Conservation (phyloP, 495 filamentous ascomycete genomes). For the Cercophora newfieldiana region DNA sequence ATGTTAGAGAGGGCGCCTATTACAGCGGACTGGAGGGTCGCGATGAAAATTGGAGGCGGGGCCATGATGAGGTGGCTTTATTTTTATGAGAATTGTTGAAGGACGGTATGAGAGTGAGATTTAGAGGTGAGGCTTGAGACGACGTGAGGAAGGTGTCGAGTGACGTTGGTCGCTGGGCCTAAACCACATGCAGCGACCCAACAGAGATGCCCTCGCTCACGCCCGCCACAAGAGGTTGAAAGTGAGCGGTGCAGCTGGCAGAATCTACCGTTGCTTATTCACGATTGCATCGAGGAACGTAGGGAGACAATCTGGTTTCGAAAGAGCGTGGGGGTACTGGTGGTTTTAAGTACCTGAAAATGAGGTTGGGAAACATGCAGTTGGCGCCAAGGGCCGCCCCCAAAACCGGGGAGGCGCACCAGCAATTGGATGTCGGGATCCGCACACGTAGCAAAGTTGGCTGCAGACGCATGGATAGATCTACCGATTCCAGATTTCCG, state of each 20-base stretch:
- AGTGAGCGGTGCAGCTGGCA: neutral
- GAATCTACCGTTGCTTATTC: neutral
- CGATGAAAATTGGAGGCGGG: constrained; percentile 58
- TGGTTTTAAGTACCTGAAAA: neutral
- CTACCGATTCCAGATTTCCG: neutral
- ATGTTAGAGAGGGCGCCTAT: constrained; percentile 77
- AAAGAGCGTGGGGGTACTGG: neutral
- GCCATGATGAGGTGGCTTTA: constrained; percentile 26
- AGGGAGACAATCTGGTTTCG: neutral
- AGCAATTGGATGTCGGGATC: neutral
- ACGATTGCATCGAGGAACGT: neutral
- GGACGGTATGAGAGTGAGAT: neutral
- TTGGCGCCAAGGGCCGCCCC: constrained; percentile 6
- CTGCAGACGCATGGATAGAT: constrained; percentile 5
- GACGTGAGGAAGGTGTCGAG: neutral
- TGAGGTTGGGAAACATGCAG: neutral
- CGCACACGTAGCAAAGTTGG: constrained; percentile 1
- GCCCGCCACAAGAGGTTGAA: neutral
- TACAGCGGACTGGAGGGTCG: constrained; percentile 69
- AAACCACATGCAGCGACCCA: neutral
- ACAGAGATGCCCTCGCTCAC: neutral
- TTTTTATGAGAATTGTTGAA: neutral
- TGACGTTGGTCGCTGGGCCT: neutral
- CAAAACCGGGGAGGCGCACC: neutral
- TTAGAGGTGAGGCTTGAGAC: neutral